These are phyloP conservation scores for Scalesia atractyloides DNA, from an alignment of 129 eudicot species.

Conservation along the genomic window DNA sequence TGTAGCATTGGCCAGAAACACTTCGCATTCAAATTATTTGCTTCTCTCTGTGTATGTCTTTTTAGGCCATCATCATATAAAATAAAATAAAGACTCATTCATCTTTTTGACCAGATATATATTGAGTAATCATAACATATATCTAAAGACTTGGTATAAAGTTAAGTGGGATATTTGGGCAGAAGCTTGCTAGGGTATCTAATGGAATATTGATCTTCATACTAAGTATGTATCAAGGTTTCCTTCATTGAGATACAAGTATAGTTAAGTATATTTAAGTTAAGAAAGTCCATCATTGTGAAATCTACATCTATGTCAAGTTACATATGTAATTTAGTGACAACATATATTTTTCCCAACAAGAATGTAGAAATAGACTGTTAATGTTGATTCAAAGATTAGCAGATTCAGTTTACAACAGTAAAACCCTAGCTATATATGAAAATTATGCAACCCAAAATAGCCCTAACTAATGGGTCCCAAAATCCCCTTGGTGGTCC, in stretches of 20 bases:
- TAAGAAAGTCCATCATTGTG: no score
- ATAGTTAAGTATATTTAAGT: no score
- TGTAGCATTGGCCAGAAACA: constrained; percentile 52
- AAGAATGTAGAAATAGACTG: no score
- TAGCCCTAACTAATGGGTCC: no score
- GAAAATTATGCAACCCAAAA: no score
- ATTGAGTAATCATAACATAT: constrained; percentile 32
- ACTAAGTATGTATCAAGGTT: neutral
- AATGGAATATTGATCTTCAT: neutral
- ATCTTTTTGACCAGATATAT: constrained; percentile 66
- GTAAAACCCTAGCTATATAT: no score
- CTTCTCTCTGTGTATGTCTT: constrained; percentile 65
- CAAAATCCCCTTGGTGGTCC: no score
- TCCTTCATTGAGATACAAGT: neutral
- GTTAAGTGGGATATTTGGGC: constrained; percentile 19
- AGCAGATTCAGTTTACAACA: no score
- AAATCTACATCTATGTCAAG: no score
- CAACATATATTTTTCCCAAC: no score
- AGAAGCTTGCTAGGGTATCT: constrained; percentile 11
- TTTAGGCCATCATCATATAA: constrained; percentile 70
- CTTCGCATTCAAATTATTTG: constrained; percentile 73
- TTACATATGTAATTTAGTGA: no score
- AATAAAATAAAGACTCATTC: constrained; percentile 23
- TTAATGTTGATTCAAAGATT: no score
- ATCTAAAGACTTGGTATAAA: constrained; percentile 11